A percentile compares a stretch with the other conserved stretches of the same genome.
phyloP scores from a whole-genome alignment of 2,329 filamentous ascomycete genomes.

The Fulvia fulva region DNA sequence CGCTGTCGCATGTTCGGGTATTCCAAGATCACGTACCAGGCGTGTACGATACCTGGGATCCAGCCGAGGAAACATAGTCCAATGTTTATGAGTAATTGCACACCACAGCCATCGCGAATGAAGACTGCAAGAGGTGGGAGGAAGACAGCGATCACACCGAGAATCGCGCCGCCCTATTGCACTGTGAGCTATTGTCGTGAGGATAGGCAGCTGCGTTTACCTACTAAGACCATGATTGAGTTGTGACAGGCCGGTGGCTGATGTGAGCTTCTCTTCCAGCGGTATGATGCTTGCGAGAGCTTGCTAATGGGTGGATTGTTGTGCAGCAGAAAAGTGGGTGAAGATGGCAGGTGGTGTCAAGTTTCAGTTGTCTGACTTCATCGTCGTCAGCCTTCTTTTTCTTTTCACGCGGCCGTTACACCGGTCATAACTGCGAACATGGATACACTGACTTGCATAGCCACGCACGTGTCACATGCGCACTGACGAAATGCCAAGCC shows the following conservation, averaged over 20 bases:
- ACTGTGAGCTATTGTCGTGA: background rate
- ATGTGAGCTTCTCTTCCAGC: background rate
- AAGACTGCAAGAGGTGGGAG: constrained; percentile 78
- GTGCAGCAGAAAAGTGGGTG: background rate
- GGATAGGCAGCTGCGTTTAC: background rate
- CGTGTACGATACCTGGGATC: constrained; percentile 49
- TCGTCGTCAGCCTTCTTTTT: background rate
- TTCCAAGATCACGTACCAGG: background rate
- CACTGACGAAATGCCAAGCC: background rate
- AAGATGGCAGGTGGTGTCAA: background rate
- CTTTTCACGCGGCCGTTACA: background rate
- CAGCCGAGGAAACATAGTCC: constrained; percentile 71
- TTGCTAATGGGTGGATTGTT: background rate
- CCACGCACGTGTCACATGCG: background rate
- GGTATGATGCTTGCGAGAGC: background rate
- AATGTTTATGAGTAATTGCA: constrained; percentile 85
- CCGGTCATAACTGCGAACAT: background rate
- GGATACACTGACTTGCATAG: background rate
- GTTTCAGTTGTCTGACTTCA: background rate
- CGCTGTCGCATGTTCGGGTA: background rate
- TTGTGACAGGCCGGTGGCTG: background rate
- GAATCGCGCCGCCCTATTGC: background rate
- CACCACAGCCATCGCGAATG: constrained; percentile 79
- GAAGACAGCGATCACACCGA: constrained; percentile 1
- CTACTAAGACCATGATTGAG: background rate